Evolutionary conservation across 495 filamentous ascomycete species (phyloP), one percentile per base, ranked within the genome.

Genomic region (Tuber borchii): DNA sequence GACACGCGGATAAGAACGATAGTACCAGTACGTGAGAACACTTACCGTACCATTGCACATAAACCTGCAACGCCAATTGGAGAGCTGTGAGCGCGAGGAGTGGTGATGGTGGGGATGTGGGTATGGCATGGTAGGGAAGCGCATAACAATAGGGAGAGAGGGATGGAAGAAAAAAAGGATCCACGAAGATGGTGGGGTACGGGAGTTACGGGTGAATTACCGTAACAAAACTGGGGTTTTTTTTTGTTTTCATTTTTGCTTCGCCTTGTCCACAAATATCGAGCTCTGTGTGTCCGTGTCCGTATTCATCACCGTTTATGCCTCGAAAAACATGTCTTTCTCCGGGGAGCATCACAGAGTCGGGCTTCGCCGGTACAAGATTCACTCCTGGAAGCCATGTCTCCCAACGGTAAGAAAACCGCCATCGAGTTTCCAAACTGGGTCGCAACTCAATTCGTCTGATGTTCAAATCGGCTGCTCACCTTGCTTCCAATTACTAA

Each of bases 391-490:
- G 26, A 65, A 65, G 56, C 2, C 56, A 65, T 31, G 14, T 3
- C n/a, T 65, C 31, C 39, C 26, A 65, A 12, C 10, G 56, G 22
- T 16, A 65, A 1, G n/a, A 31, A 61, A n/a, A 14, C n/a, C 26
- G 56, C 71, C 71, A 75, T 79, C 70, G 77, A 79, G 78, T 79
- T 79, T 45, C 78, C 78, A 75, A 79, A 79, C 70, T 68, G 48
- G 77, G 78, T 37, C 78, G 77, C 56, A 71, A 48, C 72, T 65
- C 72, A 76, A 51, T 72, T 70, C 74, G 73, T 76, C 71, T 76
- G 72, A 75, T 78, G 74, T 77, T 75, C 76, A 42, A 73, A 79
- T 79, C 78, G 77, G 72, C 69, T 79, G 73, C 72, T 79, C 77
- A 70, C 76, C 78, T 34, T 79, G 42, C 78, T 69, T 73, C 71